Conservation (phyloP, 768 basidiomycete genomes). For the Mrakia gelida region DNA sequence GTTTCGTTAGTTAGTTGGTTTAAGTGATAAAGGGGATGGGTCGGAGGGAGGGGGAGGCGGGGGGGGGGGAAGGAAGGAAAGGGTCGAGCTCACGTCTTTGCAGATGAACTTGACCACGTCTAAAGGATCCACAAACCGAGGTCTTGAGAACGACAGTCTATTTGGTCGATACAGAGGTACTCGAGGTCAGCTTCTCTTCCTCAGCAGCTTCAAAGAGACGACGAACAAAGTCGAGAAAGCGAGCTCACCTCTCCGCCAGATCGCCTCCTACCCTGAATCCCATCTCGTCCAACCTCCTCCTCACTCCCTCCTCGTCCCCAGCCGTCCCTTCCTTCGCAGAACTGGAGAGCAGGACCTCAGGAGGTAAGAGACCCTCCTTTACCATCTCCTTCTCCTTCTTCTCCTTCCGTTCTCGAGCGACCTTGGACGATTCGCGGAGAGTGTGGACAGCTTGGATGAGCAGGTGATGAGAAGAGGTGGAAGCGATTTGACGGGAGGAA, state of each 20-base stretch:
- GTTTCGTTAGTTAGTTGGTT: neutral
- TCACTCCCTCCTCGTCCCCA: conserved; percentile 70
- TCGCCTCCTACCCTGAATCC: conserved; percentile 82
- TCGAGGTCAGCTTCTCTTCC: neutral
- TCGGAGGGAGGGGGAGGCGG: neutral
- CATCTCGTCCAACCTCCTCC: conserved; percentile 69
- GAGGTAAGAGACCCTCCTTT: conserved; percentile 59
- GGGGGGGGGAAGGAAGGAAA: neutral
- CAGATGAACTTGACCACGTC: conserved; percentile 93
- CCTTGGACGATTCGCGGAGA: conserved; percentile 66
- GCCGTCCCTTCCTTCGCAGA: conserved; percentile 50
- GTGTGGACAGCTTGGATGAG: conserved; percentile 73
- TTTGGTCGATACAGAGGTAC: neutral
- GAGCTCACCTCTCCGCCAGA: conserved; percentile 71
- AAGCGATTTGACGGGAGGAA: conserved; percentile 40
- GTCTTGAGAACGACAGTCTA: conserved; percentile 71
- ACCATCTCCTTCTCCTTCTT: conserved; percentile 73
- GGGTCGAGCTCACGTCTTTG: conserved; percentile 57
- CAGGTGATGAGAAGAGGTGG: conserved; percentile 55
- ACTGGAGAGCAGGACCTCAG: conserved; percentile 42
- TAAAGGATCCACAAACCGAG: conserved; percentile 73
- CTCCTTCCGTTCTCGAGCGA: conserved; percentile 63
- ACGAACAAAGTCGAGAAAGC: neutral
- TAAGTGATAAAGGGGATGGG: neutral
- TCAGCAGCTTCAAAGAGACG: neutral